Evolutionary conservation across 2,329 filamentous ascomycete genomes (phyloP), one percentile per base, ranked within the genome.

Genomic region (Trichoderma sp.): DNA sequence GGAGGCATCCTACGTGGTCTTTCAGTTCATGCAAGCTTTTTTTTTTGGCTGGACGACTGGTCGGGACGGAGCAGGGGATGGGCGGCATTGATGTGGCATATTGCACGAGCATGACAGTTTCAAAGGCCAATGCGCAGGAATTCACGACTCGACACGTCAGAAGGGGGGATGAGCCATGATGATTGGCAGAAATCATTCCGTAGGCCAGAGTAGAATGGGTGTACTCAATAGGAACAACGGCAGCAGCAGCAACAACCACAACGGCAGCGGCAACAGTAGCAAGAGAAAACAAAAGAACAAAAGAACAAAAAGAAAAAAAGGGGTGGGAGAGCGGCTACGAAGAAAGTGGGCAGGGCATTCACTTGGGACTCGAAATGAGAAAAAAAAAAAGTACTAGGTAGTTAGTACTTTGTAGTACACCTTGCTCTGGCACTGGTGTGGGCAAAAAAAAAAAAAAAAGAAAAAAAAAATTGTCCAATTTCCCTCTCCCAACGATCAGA

Each of bases 111-210:
- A 68, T 42, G 63, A 64, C 25, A 37, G 32, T 34, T 58, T 52
- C 53, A 35, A 39, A 42, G 53, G 61, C 45, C 63, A 61, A 66
- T 59, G 67, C 53, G 61, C 61, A 53, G 67, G 42, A 45, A 45
- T 56, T 53, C 48, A 25, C 52, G 19, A 61, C 65, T 67, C 58
- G 50, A 32, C 57, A 67, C 29, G 57, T 35, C 37, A 50, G 39
- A 50, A 32, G 53, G 34, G 34, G 54, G 32, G 53, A 68, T 45
- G 34, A 25, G 45, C 34, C 53, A 65, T 67, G 59, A 68, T 50
- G 65, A 65, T 70, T 48, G 50, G 68, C 70, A 60, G 66, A 68
- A 68, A 65, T 68, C 61, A 67, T 61, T n/a, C 63, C 60, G 68
- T 67, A 63, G 39, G 67, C 70, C 61, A 45, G 59, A 39, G 37